Evolutionary conservation across 331 rosid genomes (phyloP).

Genomic region (Prunus yedoensis): DNA sequence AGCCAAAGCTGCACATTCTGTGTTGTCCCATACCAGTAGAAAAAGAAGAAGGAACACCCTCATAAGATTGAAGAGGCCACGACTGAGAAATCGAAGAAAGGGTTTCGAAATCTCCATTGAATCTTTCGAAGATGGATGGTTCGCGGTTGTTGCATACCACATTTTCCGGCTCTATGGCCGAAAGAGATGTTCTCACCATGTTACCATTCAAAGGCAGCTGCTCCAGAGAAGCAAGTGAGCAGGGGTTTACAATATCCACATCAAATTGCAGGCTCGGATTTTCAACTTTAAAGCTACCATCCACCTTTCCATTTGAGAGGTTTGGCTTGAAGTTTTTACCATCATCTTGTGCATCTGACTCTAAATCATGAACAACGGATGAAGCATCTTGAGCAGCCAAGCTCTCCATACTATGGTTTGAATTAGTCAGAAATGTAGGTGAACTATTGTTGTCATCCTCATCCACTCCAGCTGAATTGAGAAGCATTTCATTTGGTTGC

Average conservation of each 20-base stretch:
- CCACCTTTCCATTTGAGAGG: background rate
- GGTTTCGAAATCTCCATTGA: conserved; percentile 15
- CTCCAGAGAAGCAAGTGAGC: too few relatives aligned
- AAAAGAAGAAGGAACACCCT: conserved; percentile 20
- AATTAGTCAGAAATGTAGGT: conserved; percentile 9
- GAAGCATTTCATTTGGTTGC: background rate
- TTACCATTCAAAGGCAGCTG: background rate
- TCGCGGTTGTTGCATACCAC: background rate
- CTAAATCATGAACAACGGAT: conserved; percentile 16
- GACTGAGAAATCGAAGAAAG: conserved; percentile 15
- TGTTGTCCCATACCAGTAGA: conserved; percentile 13
- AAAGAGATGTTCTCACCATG: conserved; percentile 14
- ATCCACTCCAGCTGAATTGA: conserved; percentile 6
- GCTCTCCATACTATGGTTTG: conserved; percentile 21
- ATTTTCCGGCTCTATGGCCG: background rate
- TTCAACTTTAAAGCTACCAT: background rate
- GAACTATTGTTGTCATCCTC: conserved; percentile 18
- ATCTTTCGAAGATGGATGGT: background rate
- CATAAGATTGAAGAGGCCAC: conserved; percentile 25
- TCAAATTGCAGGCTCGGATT: conserved; percentile 7
- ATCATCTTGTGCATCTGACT: conserved; percentile 15
- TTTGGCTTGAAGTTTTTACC: background rate
- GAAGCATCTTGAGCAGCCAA: conserved; percentile 27
- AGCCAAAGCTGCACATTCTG: conserved; percentile 10
- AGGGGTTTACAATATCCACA: background rate